Base-by-base conservation (phyloP, 2,329 filamentous ascomycete genomes). In the Domatiomyces globalis region DNA sequence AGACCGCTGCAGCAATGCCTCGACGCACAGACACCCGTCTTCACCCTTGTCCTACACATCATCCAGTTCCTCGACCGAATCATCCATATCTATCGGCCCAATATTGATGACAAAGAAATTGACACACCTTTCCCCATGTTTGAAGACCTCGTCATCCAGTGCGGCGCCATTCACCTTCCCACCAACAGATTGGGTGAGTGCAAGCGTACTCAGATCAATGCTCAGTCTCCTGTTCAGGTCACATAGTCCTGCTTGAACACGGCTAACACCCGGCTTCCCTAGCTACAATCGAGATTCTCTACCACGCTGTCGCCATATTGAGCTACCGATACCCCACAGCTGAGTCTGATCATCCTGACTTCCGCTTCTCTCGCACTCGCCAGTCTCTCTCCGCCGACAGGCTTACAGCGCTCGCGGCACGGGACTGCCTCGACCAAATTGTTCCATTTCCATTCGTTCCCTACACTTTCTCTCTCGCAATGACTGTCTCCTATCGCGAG, bases 261-360 rank as follows among this genome's bases (percentile, higher is more conserved):
- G 9, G 5, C 45, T 0, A 47, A 10, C 19, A 39, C 19, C 19
- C 33, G 22, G 12, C 39, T 33, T 45, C 7, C 12, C 2, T 39
- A 79, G 78, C 73, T 6, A 81, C 79, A 0, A 71, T 83, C 5
- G 79, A 83, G 57, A 73, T 77, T 0, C 73, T 83, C 15, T 83
- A 83, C 58, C 78, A 83, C 58, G 77, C 79, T 2, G 75, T 83
- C 5, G 75, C 78, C 36, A 80, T 83, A 7, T 66, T 83, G 1
- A 81, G 79, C 0, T 81, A 77, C 48, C 72, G 79, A n/a, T 56
- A 53, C 1, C 58, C 33, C 33, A 10, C 33, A 7, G 15, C 10
- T 5, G 33, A 39, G 33, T 15, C 33, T 3, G 33, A 39, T 39
- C 33, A 15, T 5, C 33, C 33, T 15, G 33, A 39, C 33, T 15